Evolutionary conservation across 2,329 filamentous ascomycete genomes (phyloP).

Genomic region (Microsporum canis): DNA sequence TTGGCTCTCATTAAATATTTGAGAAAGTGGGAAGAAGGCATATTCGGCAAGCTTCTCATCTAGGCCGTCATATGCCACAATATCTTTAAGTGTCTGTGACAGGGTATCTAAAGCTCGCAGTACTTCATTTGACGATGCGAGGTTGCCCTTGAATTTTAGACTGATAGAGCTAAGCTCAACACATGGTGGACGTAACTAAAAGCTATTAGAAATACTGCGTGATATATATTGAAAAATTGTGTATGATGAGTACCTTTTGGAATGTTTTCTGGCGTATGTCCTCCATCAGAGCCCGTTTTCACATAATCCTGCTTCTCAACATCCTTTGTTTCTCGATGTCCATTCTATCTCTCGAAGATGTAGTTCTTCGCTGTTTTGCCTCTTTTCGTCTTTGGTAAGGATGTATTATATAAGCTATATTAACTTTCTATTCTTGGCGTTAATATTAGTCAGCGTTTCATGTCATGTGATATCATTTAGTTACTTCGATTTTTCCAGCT

Average conservation of each 20-base stretch:
- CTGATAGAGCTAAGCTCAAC: slow-evolving; percentile 47
- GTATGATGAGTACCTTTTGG: slow-evolving; percentile 24
- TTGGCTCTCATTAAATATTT: slow-evolving; percentile 68
- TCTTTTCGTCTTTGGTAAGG: background rate
- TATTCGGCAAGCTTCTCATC: slow-evolving; percentile 86
- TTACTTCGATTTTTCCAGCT: background rate
- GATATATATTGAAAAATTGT: background rate
- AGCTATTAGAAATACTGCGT: slow-evolving; percentile 8
- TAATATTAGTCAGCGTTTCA: background rate
- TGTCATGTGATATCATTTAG: background rate
- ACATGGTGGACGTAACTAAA: slow-evolving; percentile 47
- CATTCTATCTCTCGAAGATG: background rate
- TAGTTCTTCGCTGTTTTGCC: background rate
- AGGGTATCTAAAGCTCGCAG: slow-evolving; percentile 38
- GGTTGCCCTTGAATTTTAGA: slow-evolving; percentile 39
- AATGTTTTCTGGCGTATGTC: slow-evolving; percentile 33
- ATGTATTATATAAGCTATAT: background rate
- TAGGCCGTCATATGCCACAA: slow-evolving; percentile 39
- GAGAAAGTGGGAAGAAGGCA: slow-evolving; percentile 82
- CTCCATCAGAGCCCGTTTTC: slow-evolving; percentile 10
- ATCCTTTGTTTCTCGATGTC: background rate
- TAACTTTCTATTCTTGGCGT: background rate
- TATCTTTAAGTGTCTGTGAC: slow-evolving; percentile 26
- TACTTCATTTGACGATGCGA: slow-evolving; percentile 38
- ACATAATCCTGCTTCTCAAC: background rate